phyloP scores from a whole-genome alignment of 345 rosid species.

The Linum trigynum region DNA sequence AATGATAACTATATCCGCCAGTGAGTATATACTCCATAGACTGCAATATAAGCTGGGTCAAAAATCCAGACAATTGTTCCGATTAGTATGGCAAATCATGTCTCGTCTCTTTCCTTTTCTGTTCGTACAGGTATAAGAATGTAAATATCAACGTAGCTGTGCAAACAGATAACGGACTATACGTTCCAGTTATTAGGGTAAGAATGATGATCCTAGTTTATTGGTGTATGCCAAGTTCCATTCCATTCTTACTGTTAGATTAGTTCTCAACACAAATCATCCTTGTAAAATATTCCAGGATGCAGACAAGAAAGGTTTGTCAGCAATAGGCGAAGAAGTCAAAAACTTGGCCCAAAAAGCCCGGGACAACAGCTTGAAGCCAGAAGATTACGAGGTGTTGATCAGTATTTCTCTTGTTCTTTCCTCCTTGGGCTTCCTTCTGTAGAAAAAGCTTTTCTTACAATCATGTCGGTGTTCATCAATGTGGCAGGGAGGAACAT shows the following conservation, averaged over 20 bases:
- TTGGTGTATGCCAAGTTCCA: neutral
- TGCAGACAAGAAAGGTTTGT: conserved; percentile 92
- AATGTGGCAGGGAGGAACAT: conserved; percentile 79
- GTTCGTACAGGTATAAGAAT: conserved; percentile 52
- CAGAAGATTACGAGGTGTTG: conserved; percentile 87
- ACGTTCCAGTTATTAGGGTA: conserved; percentile 89
- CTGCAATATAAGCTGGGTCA: neutral
- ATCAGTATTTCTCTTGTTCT: neutral
- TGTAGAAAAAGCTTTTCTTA: neutral
- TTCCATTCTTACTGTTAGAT: neutral
- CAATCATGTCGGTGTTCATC: conserved; percentile 4
- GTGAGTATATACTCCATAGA: conserved; percentile 35
- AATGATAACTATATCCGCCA: conserved; percentile 85
- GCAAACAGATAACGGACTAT: conserved; percentile 93
- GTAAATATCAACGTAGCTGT: conserved; percentile 91
- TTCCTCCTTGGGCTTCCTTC: neutral
- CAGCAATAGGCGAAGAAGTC: conserved; percentile 72
- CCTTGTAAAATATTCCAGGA: conserved; percentile 37
- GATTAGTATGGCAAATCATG: neutral
- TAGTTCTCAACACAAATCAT: neutral
- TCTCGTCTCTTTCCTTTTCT: conserved; percentile 6
- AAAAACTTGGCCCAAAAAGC: conserved; percentile 83
- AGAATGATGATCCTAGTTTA: conserved; percentile 3
- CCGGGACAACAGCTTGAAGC: conserved; percentile 76
- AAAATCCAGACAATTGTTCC: neutral